Evolutionary conservation across 2,329 filamentous ascomycete genomes (phyloP), one percentile per base, ranked within the genome.

Genomic region (Cytospora mali): DNA sequence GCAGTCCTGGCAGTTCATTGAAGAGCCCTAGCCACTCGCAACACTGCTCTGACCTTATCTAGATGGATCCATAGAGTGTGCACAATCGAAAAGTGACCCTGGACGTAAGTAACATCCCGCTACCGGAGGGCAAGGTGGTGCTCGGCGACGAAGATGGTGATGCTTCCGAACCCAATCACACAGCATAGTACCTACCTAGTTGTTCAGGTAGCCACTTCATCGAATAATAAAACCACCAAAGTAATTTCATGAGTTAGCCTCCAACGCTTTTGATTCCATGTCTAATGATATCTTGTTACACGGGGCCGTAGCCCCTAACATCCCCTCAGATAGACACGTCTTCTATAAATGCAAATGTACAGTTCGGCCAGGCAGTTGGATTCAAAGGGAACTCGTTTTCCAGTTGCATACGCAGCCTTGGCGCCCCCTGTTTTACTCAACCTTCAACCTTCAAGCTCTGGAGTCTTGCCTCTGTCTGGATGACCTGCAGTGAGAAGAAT

Each of bases 401-500:
- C n/a, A 46, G 9, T 46, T n/a, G 9, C 42, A 10, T 46, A 46
- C 23, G 42, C 42, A 46, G 21, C 42, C 42, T 21, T 46, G 7
- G 42, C 42, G n/a, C 23, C 18, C n/a, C 35, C 55, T 64, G 51
- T 29, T 68, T 72, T 84, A 95, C 74, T 96, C 91, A 66, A 96
- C 86, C 72, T 91, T 96, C 91, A 66, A 96, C 86, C 72, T 91
- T 87, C 75, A 97, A 79, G 77, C 91, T 96, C 79, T 95, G 91
- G 70, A 97, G 81, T 70, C 93, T 86, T 48, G 93, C 93, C 80
- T 97, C 93, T 6, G 93, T 91, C 69, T 92, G 88, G 78, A 97
- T 96, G 62, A 96, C 88, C 91, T 93, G 70, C 35, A 29, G 31
- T 27, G 21, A 25, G n/a, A 33, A 27, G 18, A 28, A n/a, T 28